Evolutionary conservation across 495 filamentous ascomycete genomes (phyloP), one percentile per base, ranked within the genome.

Genomic region (Aspergillus incahuasiensis): DNA sequence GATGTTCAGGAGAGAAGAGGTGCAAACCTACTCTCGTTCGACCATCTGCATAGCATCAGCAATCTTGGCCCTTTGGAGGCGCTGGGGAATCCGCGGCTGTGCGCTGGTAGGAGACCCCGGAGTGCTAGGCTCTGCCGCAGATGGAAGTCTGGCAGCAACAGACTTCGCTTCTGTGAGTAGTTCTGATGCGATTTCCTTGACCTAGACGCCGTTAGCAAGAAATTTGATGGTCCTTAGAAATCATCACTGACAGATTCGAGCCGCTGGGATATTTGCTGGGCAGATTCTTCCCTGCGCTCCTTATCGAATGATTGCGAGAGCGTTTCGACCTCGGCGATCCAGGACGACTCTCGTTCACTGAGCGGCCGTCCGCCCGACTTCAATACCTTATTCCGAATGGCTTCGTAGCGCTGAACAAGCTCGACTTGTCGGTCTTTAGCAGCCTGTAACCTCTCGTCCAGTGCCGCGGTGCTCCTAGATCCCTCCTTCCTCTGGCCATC

Each of bases 301-400:
- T 67, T 52, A 16, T 53, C 59, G 20, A 79, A 59, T 6, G 69
- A 73, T 21, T 63, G 63, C 3, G 69, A 68, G 41, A 90, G 54
- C 12, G 67, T 57, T 20, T 79, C 69, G 21, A 91, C 82, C 63
- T 92, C 88, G 5, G 76, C 75, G 1, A 81, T 62, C 84, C 84
- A 92, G 0, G 80, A 76, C 64, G 74, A 80, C 64, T 92, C 88
- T 66, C 83, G 88, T 52, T 87, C 84, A 66, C 86, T 91, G 35
- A 95, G 71, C 51, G 87, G 82, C 11, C 82, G 77, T 19, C 79
- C 84, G 16, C 73, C 76, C 9, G 72, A 70, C 61, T 80, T 80
- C 38, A 77, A 70, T 34, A 89, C 71, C 62, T 78, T 86, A 61
- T 74, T 81, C 35, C 80, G 75, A 50, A 96, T 57, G 2, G 69